phyloP scores from a whole-genome alignment of 306 rosid species.

The Canavalia ensiformis region DNA sequence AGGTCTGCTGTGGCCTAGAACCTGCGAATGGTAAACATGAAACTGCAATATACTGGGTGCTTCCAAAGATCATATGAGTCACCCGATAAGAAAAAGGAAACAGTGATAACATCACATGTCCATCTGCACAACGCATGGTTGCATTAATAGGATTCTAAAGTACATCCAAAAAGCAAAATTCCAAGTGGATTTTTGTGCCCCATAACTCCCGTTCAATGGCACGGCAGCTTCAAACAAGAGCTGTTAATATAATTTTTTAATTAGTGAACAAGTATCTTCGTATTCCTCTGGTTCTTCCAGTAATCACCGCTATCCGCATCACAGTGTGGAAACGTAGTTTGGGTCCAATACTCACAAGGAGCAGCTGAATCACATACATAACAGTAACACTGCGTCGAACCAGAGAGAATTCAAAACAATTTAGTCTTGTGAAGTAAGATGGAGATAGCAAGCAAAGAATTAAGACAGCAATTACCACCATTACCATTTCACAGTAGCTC shows the following conservation, averaged over 20 bases:
- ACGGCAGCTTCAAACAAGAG: too few relatives aligned
- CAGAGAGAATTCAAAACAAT: constrained; percentile 14
- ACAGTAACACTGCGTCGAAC: constrained; percentile 74
- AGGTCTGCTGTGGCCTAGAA: background rate
- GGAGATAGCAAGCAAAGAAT: background rate
- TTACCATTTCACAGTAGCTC: constrained; percentile 71
- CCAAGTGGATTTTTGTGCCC: background rate
- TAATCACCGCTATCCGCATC: constrained; percentile 28
- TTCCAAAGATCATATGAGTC: background rate
- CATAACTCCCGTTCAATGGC: background rate
- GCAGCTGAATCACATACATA: constrained; percentile 62
- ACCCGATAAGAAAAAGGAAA: background rate
- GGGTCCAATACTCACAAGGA: constrained; percentile 56
- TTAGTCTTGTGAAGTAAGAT: background rate
- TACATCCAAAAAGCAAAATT: constrained; percentile 30
- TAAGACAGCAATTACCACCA: background rate
- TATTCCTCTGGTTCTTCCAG: constrained; percentile 46
- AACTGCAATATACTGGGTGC: background rate
- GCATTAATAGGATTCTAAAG: background rate
- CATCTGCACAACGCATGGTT: background rate
- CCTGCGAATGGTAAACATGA: background rate
- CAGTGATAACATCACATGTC: too few relatives aligned
- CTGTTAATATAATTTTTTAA: too few relatives aligned
- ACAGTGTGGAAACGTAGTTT: constrained; percentile 21
- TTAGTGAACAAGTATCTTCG: background rate